Base-by-base conservation (phyloP, 2,329 filamentous ascomycete genomes). In the Epichloe coenophiala region DNA sequence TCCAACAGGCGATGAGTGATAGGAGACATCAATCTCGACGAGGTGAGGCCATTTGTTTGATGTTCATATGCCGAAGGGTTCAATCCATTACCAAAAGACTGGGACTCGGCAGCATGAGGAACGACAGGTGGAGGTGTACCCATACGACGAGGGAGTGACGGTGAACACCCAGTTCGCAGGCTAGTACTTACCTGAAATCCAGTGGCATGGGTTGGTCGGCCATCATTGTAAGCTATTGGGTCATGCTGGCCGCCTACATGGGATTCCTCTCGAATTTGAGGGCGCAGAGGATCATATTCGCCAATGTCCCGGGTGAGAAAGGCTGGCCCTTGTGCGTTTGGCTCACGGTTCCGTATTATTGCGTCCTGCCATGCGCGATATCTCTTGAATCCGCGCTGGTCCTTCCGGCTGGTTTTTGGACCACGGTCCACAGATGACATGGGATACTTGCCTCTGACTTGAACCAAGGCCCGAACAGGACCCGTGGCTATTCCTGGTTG, bases 321-420 rank as follows among this genome's bases (percentile, higher is more conserved):
- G 56, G 50, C 52, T 55, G 59, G 36, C 55, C 44, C 21, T 50
- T 49, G 40, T 52, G 53, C 19, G 51, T 38, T 47, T 36, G 48
- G 43, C 19, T 53, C 58, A 46, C 61, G 59, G 51, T 60, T 64
- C 27, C 67, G 64, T 46, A 61, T 58, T 40, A 69, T 59, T 19
- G 67, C 67, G 41, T 68, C 64, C 52, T 68, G 63, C 67, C 67
- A 69, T n/a, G 67, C 71, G 52, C 69, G 65, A 48, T 75, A 75
- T 54, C 72, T 64, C 55, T 69, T 68, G 53, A 75, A 75, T 2
- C 71, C 72, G 36, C 70, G 64, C 45, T 71, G 69, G 31, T 65
- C 62, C 54, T 62, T 70, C 54, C 63, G 65, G 19, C 61, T 60
- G 23, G 57, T 45, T 35, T 55, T 54, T 11, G 45, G 51, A 50